Base-by-base conservation (phyloP, 345 rosid species). In the Sonneratia caseolaris region DNA sequence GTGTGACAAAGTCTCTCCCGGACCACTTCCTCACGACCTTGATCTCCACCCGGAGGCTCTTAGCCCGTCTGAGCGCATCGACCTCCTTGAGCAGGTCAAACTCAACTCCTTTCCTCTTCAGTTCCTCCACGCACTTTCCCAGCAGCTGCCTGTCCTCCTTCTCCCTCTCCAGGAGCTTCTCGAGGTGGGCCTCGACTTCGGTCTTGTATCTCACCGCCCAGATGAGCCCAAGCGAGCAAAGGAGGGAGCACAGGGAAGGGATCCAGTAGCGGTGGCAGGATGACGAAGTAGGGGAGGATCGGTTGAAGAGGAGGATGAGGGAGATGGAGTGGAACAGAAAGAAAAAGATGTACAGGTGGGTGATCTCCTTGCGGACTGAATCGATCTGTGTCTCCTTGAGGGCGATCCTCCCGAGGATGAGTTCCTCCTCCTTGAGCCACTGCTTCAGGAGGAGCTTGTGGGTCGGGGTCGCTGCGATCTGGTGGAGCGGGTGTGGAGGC, bases 361-460 rank as follows among this genome's bases (percentile, higher is more conserved):
- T 91, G 79, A 93, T 81, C 64, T 93, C 96, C 70, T 85, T 70
- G 1, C 94, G 79, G 42, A 86, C 82, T 0, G 90, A 85, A 74
- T 91, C 97, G 67, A 91, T 89, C 69, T 92, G 99, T 40, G 87
- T 82, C 72, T 95, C 99, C 77, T 95, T 95, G 69, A 84, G 83
- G 0, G 91, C 76, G 73, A 88, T 71, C 65, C 99, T 83, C 79
- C 78, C 82, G 80, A 92, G 86, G 77, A 89, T 90, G 0, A 95
- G 86, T 51, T 95, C 97, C 70, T 94, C 93, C 72, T 95, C 99
- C 76, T 90, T 92, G 64, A 92, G 85, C 99, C 98, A 92, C 74
- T 95, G 98, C 81, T 92, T 92, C 65, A 95, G 79, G 69, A 95
- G 96, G 70, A 95, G 93, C 85, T 88, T 95, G 87, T 95, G 97